Base-by-base conservation (phyloP, 176 grass and related monocot genomes). In the Leersia perrieri region DNA sequence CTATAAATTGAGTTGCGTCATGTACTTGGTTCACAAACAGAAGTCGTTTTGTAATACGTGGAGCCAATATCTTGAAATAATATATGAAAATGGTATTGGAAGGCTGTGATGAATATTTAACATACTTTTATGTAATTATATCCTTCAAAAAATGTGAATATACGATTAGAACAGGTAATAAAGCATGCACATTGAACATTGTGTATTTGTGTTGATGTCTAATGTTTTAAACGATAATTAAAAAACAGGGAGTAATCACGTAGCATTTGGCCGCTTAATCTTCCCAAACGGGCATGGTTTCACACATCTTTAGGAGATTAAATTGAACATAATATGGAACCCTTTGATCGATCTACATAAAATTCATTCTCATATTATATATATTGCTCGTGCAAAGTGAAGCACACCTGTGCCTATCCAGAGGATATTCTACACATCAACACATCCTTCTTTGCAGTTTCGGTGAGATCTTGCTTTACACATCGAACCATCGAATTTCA, bases 401-500 rank as follows among this genome's bases (percentile, higher is more conserved):
- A 87, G 68, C 57, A 78, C 5, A 25, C 33, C 25, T 33, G 26
- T 58, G 82, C 40, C 67, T 72, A 66, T 78, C 80, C 47, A 38
- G 66, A 63, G 42, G 42, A 42, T 78, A 58, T 58, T 58, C 67
- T 30, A 33, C 27, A 77, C 64, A 66, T 30, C 72, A 55, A 15
- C 67, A 25, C 34, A 74, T 79, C 75, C 68, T 61, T 62, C 60
- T 83, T 78, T 82, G 15, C 26, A 49, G 65, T 76, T 71, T 25
- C 55, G 85, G 26, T 33, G 73, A 63, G 66, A 77, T 87, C 41
- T 30, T 32, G 10, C 63, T 72, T 63, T 70, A 38, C 23, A 70
- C 65, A 68, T 76, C 16, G 29, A 70, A 63, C 38, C 72, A 26
- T 87, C 76, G 27, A 55, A 9, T 28, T 68, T 3, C 25, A 27